Conservation (phyloP, 2,329 filamentous ascomycete species). For the Penicillium sclerotigenum region DNA sequence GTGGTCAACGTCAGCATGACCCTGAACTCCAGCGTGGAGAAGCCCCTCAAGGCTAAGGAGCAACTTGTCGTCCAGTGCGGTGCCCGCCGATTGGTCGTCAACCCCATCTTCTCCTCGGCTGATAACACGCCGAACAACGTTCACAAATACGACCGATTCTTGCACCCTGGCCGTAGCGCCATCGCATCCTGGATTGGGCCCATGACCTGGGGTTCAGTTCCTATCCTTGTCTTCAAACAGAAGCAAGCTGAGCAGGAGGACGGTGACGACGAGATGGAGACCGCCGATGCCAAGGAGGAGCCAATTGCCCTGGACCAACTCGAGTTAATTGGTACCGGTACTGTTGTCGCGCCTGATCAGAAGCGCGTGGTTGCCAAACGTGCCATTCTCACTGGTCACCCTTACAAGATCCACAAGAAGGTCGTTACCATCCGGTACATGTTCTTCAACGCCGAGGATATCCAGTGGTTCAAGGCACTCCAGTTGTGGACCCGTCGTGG, state of each 20-base stretch:
- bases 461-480: constrained; percentile 95
- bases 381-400: constrained; percentile 89
- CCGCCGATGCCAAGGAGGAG: constrained; percentile 41
- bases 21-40: constrained; percentile 70
- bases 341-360: constrained; percentile 72
- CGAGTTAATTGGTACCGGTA: constrained; percentile 80
- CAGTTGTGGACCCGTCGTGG: constrained; percentile 92
- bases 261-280: constrained; percentile 42
- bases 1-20: constrained; percentile 87
- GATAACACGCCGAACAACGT: constrained; percentile 94
- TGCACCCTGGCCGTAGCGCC: constrained; percentile 85
- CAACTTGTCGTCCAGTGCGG: constrained; percentile 90
- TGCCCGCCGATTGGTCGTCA: constrained; percentile 78
- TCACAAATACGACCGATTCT: constrained; percentile 89
- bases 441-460: constrained; percentile 97
- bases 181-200: constrained; percentile 89
- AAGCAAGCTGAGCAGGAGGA: constrained; percentile 27
- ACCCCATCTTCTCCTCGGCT: constrained; percentile 84
- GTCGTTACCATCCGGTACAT: constrained; percentile 97
- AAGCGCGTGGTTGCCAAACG: constrained; percentile 85
- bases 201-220: constrained; percentile 88
- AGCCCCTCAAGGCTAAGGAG: constrained; percentile 84
- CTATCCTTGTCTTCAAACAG: constrained; percentile 79
- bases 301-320: constrained; percentile 50
- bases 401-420: constrained; percentile 98